These are phyloP conservation scores for Aspergillus versicolor DNA, from an alignment of 2,329 filamentous ascomycete genomes.

Conservation along the genomic window DNA sequence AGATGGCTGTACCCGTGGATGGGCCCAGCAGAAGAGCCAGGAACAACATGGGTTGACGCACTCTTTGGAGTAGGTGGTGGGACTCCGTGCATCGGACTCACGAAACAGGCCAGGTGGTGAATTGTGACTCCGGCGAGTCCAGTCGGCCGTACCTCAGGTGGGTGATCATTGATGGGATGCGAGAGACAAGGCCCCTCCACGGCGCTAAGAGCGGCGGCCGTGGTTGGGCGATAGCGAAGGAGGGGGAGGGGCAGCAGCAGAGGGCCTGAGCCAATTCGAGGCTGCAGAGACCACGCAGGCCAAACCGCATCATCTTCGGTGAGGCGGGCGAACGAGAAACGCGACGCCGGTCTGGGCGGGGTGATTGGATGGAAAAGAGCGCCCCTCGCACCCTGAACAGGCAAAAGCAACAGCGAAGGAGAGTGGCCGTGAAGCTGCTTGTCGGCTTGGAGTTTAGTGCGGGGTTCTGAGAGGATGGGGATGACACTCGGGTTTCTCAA, in stretches of 20 bases:
- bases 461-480: constrained; percentile 13
- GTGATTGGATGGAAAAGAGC: constrained; percentile 15
- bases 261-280: constrained; percentile 16
- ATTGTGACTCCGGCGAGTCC: background rate
- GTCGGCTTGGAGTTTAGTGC: constrained; percentile 10
- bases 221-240: background rate
- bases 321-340: constrained; percentile 16
- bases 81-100: constrained; percentile 9
- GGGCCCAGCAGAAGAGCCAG: constrained; percentile 4
- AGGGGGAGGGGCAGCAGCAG: constrained; percentile 11
- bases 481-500: background rate
- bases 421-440: background rate
- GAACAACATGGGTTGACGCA: constrained; percentile 7
- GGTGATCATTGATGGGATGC: background rate
- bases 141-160: too few relatives aligned
- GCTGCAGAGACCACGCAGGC: constrained; percentile 15
- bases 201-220: background rate
- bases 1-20: constrained; percentile 5
- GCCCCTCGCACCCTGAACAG: constrained; percentile 13
- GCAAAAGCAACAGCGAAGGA: constrained; percentile 6
- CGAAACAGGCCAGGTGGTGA: constrained; percentile 1
- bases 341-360: background rate
- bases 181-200: constrained; percentile 6
- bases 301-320: constrained; percentile 19
- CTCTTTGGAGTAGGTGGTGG: constrained; percentile 7